Conservation (phyloP, 2,329 filamentous ascomycete species). For the Mycosphaerella sp. region DNA sequence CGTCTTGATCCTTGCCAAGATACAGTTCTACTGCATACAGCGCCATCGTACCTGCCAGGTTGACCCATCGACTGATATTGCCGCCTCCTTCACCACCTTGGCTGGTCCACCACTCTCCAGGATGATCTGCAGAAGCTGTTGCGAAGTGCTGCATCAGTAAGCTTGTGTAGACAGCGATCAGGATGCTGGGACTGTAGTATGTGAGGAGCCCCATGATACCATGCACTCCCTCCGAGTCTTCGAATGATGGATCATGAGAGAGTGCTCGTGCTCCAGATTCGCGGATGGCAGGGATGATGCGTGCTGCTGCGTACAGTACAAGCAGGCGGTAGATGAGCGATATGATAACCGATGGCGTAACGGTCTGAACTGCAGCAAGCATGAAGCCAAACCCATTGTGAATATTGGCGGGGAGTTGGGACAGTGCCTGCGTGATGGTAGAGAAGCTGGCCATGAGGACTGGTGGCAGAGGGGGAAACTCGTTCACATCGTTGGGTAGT, state of each 20-base stretch:
- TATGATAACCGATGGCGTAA: slow-evolving; percentile 92
- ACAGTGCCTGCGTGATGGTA: slow-evolving; percentile 76
- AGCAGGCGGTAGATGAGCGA: slow-evolving; percentile 89
- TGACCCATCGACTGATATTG: slow-evolving; percentile 90
- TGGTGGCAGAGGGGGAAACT: slow-evolving; percentile 91
- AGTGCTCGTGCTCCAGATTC: slow-evolving; percentile 78
- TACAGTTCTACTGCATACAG: slow-evolving; percentile 88
- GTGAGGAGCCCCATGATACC: slow-evolving; percentile 75
- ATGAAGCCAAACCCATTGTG: slow-evolving; percentile 80
- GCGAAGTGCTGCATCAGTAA: slow-evolving; percentile 93
- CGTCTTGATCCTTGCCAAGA: slow-evolving; percentile 73
- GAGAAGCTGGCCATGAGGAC: slow-evolving; percentile 99
- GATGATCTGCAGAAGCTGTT: slow-evolving; percentile 53
- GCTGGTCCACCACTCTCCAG: slow-evolving; percentile 71
- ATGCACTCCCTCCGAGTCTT: slow-evolving; percentile 64
- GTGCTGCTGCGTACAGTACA: slow-evolving; percentile 89
- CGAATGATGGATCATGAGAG: slow-evolving; percentile 75
- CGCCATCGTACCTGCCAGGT: slow-evolving; percentile 79
- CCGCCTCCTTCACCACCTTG: slow-evolving; percentile 76
- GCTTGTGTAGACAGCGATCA: slow-evolving; percentile 95
- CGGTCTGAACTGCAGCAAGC: slow-evolving; percentile 86
- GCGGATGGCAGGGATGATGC: slow-evolving; percentile 89
- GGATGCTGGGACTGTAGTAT: slow-evolving; percentile 90
- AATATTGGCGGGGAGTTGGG: slow-evolving; percentile 73
- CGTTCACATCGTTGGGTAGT: slow-evolving; percentile 53